Percentiles rank a stretch among this genome's conserved stretches.
Evolutionary conservation across 345 rosid species (phyloP).

Genomic region (Punica granatum): DNA sequence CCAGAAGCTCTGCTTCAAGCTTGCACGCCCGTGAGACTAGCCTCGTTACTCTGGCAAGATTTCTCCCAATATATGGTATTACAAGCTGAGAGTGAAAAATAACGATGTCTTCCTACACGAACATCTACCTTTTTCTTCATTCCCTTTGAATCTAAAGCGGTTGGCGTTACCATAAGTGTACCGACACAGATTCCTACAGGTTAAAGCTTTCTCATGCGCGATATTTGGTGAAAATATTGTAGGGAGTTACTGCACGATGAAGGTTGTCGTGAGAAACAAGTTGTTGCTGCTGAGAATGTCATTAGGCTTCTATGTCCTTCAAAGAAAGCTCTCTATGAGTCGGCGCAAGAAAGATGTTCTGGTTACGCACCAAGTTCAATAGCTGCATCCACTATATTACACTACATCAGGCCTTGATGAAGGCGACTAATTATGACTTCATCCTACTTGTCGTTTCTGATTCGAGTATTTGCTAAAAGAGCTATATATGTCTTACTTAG

Average conservation of each 20-base stretch:
- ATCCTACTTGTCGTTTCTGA: not conserved
- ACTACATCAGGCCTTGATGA: constrained; percentile 27
- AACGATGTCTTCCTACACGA: too few species aligned
- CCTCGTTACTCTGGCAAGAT: constrained; percentile 49
- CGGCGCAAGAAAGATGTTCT: constrained; percentile 12
- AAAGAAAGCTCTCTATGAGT: constrained; percentile 12
- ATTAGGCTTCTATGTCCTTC: constrained; percentile 47
- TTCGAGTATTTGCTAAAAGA: not conserved
- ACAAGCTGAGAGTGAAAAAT: too few species aligned
- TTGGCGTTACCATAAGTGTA: not conserved
- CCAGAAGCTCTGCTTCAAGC: constrained; percentile 79
- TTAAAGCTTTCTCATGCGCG: not conserved
- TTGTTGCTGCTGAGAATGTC: constrained; percentile 51
- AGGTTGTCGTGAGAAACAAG: constrained; percentile 42
- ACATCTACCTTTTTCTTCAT: too few species aligned
- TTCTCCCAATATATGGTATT: not conserved
- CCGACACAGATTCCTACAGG: not conserved
- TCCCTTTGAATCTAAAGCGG: too few species aligned
- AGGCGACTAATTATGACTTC: not conserved
- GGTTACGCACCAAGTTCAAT: constrained; percentile 47
- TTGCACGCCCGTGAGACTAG: constrained; percentile 56
- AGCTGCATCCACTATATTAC: constrained; percentile 61
- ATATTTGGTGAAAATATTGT: constrained; percentile 16
- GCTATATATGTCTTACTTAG: not conserved
- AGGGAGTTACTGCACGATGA: constrained; percentile 50